Evolutionary conservation across 805 yeast species (phyloP), one percentile per base, ranked within the genome.

Genomic region (Isabelozyma pseudorhagii): DNA sequence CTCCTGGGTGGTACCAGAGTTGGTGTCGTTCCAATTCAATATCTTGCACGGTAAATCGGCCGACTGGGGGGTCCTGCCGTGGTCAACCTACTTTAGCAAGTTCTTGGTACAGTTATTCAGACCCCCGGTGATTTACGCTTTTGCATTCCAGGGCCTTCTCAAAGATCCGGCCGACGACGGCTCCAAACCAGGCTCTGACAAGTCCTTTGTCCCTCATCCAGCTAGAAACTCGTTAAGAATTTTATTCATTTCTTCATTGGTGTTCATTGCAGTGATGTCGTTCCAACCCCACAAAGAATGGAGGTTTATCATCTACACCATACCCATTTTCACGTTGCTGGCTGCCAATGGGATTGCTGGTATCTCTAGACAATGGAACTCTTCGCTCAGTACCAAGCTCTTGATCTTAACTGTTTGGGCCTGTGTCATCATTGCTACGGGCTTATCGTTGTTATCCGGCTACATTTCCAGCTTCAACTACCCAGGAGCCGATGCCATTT

Each of bases 261-360:
- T 80, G 13, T 92, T 73, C 60, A 75, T 91, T n/a, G 52, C 71
- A 1, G 58, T 82, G 5, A 77, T 91, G 78, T 90, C 97, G 0
- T 64, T 85, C 46, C 94, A 88, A 65, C 91, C 94, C 3, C 97
- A 93, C 59, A 93, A 93, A 63, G 98, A 93, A 71, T 89, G 96
- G 96, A 79, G 97, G 57, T 93, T 93, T 60, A 82, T 93, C 40
- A 72, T 86, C 14, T 93, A 92, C 64, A 71, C 83, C 0, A 69
- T 87, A 4, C 97, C 97, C 0, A 73, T 85, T 0, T 64, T 89
- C 50, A 81, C 86, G 0, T 57, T 86, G 15, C 61, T 80, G 31
- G 91, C 87, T 5, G 84, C 94, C 2, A 71, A 78, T 42, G 89
- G 88, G 6, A 77, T 85, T 13, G 65, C 78, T 1, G 53, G 51